Evolutionary conservation across 2,329 filamentous ascomycete species (phyloP).

Genomic region (Hypoxylon rubiginosum): DNA sequence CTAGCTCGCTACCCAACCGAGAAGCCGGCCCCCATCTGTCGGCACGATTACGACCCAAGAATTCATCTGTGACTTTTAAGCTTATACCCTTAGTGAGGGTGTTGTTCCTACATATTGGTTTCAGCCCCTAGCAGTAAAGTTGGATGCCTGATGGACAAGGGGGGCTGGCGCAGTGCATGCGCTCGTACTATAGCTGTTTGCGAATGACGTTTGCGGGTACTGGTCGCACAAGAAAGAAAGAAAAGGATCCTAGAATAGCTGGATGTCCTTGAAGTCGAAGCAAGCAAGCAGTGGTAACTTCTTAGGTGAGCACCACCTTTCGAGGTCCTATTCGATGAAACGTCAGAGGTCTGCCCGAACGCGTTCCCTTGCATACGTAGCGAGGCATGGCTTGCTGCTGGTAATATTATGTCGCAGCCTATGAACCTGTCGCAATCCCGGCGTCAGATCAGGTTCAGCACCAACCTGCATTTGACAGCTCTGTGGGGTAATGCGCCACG

Average conservation of each 20-base stretch:
- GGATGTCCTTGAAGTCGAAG: conserved; percentile 20
- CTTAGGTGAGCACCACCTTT: conserved; percentile 28
- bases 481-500: conserved; percentile 47
- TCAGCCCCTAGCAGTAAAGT: conserved; percentile 37
- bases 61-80: conserved; percentile 38
- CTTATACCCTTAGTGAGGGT: conserved; percentile 35
- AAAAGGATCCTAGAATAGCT: conserved; percentile 24
- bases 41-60: conserved; percentile 38
- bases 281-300: conserved; percentile 26
- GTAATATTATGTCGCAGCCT: conserved; percentile 38
- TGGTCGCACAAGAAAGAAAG: conserved; percentile 24
- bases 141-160: conserved; percentile 29
- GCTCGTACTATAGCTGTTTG: conserved; percentile 24
- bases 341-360: conserved; percentile 30
- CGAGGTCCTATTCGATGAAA: conserved; percentile 30
- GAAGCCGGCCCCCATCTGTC: conserved; percentile 31
- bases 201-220: conserved; percentile 31
- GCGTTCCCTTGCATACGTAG: conserved; percentile 39
- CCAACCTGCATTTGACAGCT: conserved; percentile 46
- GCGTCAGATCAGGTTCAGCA: conserved; percentile 41
- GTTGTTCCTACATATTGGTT: conserved; percentile 39
- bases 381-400: conserved; percentile 35
- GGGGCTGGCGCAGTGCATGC: conserved; percentile 29
- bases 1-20: conserved; percentile 41
- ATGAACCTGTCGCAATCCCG: conserved; percentile 33